Evolutionary conservation across 305 asterid species (phyloP), one percentile per base, ranked within the genome.

Genomic region (Plantago rigida): DNA sequence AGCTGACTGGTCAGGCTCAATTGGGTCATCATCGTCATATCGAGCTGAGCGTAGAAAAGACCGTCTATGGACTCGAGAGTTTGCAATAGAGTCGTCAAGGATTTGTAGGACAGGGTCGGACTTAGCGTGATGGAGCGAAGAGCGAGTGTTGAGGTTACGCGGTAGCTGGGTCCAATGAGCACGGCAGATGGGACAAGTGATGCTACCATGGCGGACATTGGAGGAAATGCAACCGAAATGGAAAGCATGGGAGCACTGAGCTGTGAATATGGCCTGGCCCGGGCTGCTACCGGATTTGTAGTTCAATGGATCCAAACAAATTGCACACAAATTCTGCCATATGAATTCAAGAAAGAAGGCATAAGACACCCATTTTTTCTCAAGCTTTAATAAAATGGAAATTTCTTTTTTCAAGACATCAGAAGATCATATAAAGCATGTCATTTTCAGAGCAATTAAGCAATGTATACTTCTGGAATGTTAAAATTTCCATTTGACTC

Each of bases 111-210:
- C 65, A 22, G 97, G 97, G 67, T 89, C 97, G 0, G 89, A 57
- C 58, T 77, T 80, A 36, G 64, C 69, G 67, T 67, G 53, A 42
- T 75, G 81, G 63, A 84, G 73, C 64, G 87, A 72, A 44, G 80
- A 67, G 4, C 70, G 75, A 12, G 74, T 14, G 3, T 75, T 73
- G 13, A 85, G 65, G 80, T 81, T 79, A 53, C 87, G 95, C 5
- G 97, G 97, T 2, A 90, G 82, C 61, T 85, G 96, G 1, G 97
- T 85, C 97, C 96, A 90, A 26, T 77, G 86, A 3, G 97, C 89
- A 5, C 97, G 94, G 77, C 97, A 90, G 42, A 90, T 83, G 26
- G 96, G 96, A 78, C 97, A 90, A 26, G 94, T 85, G 51, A 87
- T 82, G 55, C 93, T 85, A 8, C 97, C 97, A 15, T 90, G 96